Percentiles rank a stretch among this genome's conserved stretches.
Evolutionary conservation across 2,329 filamentous ascomycete species (phyloP).

Genomic region (Hymenoscyphus infarciens): DNA sequence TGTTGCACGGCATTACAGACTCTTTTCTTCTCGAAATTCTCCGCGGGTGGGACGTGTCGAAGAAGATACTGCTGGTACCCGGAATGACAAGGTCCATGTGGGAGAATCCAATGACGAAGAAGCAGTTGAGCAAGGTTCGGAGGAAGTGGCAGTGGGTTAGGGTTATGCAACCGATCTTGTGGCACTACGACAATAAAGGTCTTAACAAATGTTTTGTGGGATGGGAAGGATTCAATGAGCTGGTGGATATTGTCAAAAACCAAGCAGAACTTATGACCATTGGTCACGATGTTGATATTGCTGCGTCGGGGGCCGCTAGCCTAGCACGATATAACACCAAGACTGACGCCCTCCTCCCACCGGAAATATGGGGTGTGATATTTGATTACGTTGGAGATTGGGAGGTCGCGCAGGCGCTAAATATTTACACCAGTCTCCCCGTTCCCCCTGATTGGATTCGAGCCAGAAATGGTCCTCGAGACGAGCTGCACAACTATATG

Average conservation of each 20-base stretch:
- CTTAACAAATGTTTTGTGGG: conserved; percentile 51
- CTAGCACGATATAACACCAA: conserved; percentile 42
- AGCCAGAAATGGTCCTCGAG: conserved; percentile 55
- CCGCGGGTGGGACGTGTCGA: conserved; percentile 81
- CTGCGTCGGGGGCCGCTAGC: conserved; percentile 37
- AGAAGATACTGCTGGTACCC: conserved; percentile 79
- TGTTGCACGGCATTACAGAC: conserved; percentile 80
- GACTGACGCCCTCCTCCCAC: conserved; percentile 56
- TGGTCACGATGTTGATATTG: conserved; percentile 59
- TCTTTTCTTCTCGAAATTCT: conserved; percentile 77
- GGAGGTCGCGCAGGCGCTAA: conserved; percentile 80
- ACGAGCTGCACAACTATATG: conserved; percentile 68
- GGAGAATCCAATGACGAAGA: conserved; percentile 85
- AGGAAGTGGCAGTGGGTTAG: conserved; percentile 85
- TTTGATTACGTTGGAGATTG: conserved; percentile 83
- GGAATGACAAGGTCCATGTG: conserved; percentile 88
- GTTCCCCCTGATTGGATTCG: conserved; percentile 69
- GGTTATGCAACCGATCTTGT: conserved; percentile 76
- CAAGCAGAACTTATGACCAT: conserved; percentile 72
- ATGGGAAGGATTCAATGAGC: conserved; percentile 65
- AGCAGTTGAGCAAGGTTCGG: conserved; percentile 79
- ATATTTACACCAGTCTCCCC: conserved; percentile 73
- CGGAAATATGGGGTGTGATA: conserved; percentile 86
- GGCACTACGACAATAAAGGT: conserved; percentile 62
- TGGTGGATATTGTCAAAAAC: conserved; percentile 72